phyloP scores from a whole-genome alignment of 108 stramenopile genomes.

The Skeletonema costatum region DNA sequence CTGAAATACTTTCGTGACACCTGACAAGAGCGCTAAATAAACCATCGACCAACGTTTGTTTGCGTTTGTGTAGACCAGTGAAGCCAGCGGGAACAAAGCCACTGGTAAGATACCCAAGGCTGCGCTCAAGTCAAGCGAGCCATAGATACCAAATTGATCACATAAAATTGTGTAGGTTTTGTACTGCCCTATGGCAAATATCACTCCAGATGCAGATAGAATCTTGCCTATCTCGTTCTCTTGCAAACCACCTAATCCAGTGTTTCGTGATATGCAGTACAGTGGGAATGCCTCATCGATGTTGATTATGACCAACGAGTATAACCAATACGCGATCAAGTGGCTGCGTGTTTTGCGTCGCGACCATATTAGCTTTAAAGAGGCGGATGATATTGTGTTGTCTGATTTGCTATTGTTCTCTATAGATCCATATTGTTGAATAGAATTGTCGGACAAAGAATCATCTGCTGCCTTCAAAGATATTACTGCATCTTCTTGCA shows the following conservation, averaged over 20 bases:
- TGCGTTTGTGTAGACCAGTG: conserved; percentile 2
- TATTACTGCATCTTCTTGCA: not conserved
- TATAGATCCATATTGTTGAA: not conserved
- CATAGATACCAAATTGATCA: conserved; percentile 53
- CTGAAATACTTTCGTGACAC: conserved; percentile 41
- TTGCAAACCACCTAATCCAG: conserved; percentile 54
- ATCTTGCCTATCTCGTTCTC: conserved; percentile 71
- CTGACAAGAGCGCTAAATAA: conserved; percentile 33
- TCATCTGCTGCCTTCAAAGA: not conserved
- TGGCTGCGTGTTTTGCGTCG: conserved; percentile 43
- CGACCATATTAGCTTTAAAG: conserved; percentile 21
- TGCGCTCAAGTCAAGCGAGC: conserved; percentile 47
- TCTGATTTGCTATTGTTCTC: not conserved
- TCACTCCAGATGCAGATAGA: conserved; percentile 53
- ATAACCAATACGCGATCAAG: conserved; percentile 62
- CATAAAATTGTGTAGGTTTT: conserved; percentile 40
- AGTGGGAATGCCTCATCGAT: conserved; percentile 73
- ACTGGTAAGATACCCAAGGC: conserved; percentile 37
- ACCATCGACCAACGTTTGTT: conserved; percentile 4
- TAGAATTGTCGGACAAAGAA: not conserved
- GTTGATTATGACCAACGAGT: conserved; percentile 54
- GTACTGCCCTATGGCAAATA: conserved; percentile 62
- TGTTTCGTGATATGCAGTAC: conserved; percentile 60
- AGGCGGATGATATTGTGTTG: not conserved
- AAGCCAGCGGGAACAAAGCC: conserved; percentile 50